A percentile compares a stretch with the other conserved stretches of the same genome.
These are phyloP conservation scores for Hemileccinum impolitum DNA, from an alignment of 768 basidiomycete species.

Conservation along the genomic window DNA sequence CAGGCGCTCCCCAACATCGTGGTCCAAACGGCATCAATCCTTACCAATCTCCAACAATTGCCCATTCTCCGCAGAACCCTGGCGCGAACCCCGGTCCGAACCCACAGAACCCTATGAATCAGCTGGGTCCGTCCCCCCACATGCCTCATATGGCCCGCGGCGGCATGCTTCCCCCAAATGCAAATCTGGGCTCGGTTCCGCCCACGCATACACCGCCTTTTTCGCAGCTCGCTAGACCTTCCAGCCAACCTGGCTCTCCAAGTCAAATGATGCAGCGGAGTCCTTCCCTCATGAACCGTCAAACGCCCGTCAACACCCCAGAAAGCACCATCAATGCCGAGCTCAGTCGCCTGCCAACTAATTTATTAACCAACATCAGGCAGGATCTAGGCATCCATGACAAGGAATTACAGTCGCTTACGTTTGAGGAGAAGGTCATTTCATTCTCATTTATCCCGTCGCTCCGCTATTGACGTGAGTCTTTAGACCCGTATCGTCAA, in stretches of 20 bases:
- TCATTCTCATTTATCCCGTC: not conserved
- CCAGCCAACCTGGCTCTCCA: constrained; percentile 59
- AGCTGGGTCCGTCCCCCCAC: constrained; percentile 53
- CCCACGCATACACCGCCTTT: constrained; percentile 41
- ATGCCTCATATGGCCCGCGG: constrained; percentile 39
- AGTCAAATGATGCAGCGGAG: constrained; percentile 51
- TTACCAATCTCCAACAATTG: constrained; percentile 65
- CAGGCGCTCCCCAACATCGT: constrained; percentile 37
- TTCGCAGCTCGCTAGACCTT: constrained; percentile 48
- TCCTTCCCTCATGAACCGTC: constrained; percentile 52
- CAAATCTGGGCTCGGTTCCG: constrained; percentile 36
- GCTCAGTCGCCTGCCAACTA: constrained; percentile 38
- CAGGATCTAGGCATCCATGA: constrained; percentile 42
- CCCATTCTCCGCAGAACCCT: constrained; percentile 54
- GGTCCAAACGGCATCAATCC: constrained; percentile 44
- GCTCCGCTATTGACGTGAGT: constrained; percentile 12
- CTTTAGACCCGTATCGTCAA: constrained; percentile 37
- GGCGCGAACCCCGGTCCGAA: constrained; percentile 31
- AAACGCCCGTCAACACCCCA: constrained; percentile 34
- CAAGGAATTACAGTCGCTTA: constrained; percentile 44
- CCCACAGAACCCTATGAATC: constrained; percentile 41
- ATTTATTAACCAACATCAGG: constrained; percentile 35
- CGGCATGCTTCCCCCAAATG: constrained; percentile 50
- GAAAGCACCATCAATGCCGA: constrained; percentile 38
- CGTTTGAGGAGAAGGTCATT: constrained; percentile 58